Percentiles rank a stretch among this genome's conserved stretches.
These are phyloP conservation scores for Agaricales sp. DNA, from an alignment of 1,284 basidiomycete species.

Conservation along the genomic window DNA sequence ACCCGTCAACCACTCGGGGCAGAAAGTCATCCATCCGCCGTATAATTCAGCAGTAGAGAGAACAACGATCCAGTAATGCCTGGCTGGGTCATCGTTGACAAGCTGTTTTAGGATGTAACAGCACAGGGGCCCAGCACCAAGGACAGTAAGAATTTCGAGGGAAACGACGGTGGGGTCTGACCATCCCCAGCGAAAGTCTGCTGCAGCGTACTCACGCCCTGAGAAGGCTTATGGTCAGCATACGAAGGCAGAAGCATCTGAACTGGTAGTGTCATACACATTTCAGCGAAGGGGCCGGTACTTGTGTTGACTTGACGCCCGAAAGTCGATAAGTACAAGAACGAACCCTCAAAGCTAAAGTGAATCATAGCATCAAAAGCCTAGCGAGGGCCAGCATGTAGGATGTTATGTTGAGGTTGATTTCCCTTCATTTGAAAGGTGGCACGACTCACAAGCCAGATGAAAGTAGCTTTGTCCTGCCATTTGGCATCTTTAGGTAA, in stretches of 20 bases:
- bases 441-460: constrained; percentile 51
- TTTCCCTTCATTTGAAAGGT: neutral
- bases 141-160: constrained; percentile 72
- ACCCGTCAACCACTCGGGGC: constrained; percentile 75
- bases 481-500: constrained; percentile 51
- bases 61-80: constrained; percentile 76
- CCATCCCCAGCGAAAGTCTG: constrained; percentile 72
- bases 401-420: neutral
- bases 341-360: constrained; percentile 70
- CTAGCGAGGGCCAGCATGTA: constrained; percentile 26
- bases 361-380: constrained; percentile 74
- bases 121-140: constrained; percentile 65
- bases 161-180: constrained; percentile 73
- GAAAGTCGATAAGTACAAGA: constrained; percentile 65
- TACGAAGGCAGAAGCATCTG: constrained; percentile 4
- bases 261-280: constrained; percentile 50
- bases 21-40: constrained; percentile 81
- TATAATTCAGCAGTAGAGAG: constrained; percentile 68
- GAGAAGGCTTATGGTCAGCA: neutral
- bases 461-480: constrained; percentile 58
- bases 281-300: constrained; percentile 56
- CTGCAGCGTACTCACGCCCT: constrained; percentile 64
- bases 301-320: constrained; percentile 65
- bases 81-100: constrained; percentile 48
- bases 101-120: constrained; percentile 61